phyloP scores from a whole-genome alignment of 192 early-diverging fungal genomes.

The Linnemannia elongata region DNA sequence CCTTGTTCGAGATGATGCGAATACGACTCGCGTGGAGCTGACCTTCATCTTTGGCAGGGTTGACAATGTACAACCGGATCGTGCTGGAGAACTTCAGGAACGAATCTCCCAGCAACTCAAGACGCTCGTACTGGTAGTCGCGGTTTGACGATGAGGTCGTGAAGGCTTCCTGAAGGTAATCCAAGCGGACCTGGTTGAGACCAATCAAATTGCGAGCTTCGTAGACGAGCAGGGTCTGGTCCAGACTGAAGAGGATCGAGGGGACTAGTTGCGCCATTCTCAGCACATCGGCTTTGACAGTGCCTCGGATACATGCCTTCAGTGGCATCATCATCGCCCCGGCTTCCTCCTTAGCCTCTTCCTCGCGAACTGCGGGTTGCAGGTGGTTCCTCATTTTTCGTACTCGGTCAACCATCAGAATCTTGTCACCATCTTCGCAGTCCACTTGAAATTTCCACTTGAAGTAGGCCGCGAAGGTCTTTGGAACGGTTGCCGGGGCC shows the following conservation, averaged over 20 bases:
- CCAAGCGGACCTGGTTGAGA: slow-evolving; percentile 49
- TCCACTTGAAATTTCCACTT: slow-evolving; percentile 35
- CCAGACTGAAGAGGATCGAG: slow-evolving; percentile 71
- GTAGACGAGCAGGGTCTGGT: slow-evolving; percentile 65
- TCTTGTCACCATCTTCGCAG: slow-evolving; percentile 33
- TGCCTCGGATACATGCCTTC: slow-evolving; percentile 44
- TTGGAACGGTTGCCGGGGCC: not conserved
- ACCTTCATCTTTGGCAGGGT: slow-evolving; percentile 85
- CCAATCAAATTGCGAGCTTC: slow-evolving; percentile 60
- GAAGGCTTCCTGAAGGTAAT: slow-evolving; percentile 74
- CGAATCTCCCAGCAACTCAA: slow-evolving; percentile 92
- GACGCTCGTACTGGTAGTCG: slow-evolving; percentile 86
- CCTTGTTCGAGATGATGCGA: slow-evolving; percentile 80
- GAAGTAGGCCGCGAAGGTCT: slow-evolving; percentile 63
- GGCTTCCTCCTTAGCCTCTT: slow-evolving; percentile 36
- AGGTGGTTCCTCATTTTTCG: slow-evolving; percentile 63
- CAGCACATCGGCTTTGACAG: slow-evolving; percentile 58
- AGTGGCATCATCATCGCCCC: slow-evolving; percentile 38
- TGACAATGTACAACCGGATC: slow-evolving; percentile 80
- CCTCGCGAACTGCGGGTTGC: slow-evolving; percentile 31
- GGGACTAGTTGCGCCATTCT: slow-evolving; percentile 68
- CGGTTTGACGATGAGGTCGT: slow-evolving; percentile 78
- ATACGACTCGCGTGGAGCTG: slow-evolving; percentile 80
- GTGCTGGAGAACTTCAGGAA: slow-evolving; percentile 85
- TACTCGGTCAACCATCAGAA: slow-evolving; percentile 56